Percentiles rank a stretch among this genome's conserved stretches.
phyloP scores from a whole-genome alignment of 805 yeast species.

The Ogataea pilisensis region DNA sequence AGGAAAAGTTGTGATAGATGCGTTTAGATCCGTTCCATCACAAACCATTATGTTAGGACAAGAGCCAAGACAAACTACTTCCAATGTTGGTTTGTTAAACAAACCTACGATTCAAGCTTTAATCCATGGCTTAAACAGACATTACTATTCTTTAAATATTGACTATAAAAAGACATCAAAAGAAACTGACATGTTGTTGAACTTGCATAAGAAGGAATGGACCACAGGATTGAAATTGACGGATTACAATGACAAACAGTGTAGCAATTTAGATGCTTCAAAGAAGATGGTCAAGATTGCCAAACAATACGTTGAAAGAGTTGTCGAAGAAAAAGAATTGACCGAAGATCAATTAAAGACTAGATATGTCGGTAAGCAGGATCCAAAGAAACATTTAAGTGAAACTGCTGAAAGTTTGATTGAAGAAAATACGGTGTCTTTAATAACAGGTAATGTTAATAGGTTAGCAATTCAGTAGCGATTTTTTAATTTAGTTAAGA shows the following conservation, averaged over 20 bases:
- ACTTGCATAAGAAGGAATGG: slow-evolving; percentile 94
- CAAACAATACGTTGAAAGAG: slow-evolving; percentile 81
- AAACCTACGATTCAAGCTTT: slow-evolving; percentile 96
- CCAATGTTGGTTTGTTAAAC: slow-evolving; percentile 90
- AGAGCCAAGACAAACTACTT: slow-evolving; percentile 97
- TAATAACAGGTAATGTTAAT: slow-evolving; percentile 86
- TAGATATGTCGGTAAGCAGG: slow-evolving; percentile 96
- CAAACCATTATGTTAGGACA: slow-evolving; percentile 89
- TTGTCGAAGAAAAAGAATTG: slow-evolving; percentile 87
- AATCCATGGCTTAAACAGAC: slow-evolving; percentile 95
- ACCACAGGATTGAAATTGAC: slow-evolving; percentile 80
- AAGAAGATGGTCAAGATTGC: slow-evolving; percentile 85
- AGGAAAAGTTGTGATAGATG: slow-evolving; percentile 98
- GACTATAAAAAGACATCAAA: slow-evolving; percentile 89
- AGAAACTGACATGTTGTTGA: slow-evolving; percentile 91
- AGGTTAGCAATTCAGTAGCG: slow-evolving; percentile 76
- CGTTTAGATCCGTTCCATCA: slow-evolving; percentile 90
- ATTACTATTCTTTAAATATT: slow-evolving; percentile 91
- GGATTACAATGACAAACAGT: slow-evolving; percentile 75
- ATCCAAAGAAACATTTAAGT: slow-evolving; percentile 94
- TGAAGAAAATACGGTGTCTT: slow-evolving; percentile 86
- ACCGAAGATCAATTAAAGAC: slow-evolving; percentile 87
- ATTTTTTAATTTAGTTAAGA: slow-evolving; percentile 3
- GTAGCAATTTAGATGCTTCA: slow-evolving; percentile 66
- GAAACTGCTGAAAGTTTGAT: slow-evolving; percentile 83